Percentiles rank a stretch among this genome's conserved stretches.
Evolutionary conservation across 257 asterid species (phyloP).

Genomic region (Pogostemon cablin): DNA sequence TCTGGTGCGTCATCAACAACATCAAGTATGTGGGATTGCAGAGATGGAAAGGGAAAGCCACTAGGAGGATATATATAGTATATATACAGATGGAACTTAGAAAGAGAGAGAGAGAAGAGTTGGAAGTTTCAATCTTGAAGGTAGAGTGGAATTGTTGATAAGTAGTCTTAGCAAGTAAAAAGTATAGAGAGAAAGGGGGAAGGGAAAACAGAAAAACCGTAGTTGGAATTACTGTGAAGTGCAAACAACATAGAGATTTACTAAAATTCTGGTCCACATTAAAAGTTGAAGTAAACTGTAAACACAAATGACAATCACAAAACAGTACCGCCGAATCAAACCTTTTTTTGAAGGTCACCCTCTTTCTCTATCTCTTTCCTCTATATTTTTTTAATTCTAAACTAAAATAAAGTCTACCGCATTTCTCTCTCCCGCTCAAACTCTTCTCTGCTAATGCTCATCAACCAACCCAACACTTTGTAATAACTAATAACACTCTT

Average conservation of each 20-base stretch:
- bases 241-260: no score
- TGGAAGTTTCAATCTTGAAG: conserved; percentile 41
- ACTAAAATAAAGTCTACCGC: no score
- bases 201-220: background rate
- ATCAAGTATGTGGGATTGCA: conserved; percentile 31
- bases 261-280: background rate
- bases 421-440: no score
- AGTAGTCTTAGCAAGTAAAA: conserved; percentile 35
- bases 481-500: no score
- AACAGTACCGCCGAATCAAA: conserved; percentile 30
- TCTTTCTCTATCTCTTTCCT: conserved; percentile 15
- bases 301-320: background rate
- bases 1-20: conserved; percentile 28
- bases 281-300: conserved; percentile 5
- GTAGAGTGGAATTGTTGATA: conserved; percentile 52
- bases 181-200: background rate
- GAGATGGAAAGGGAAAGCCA: conserved; percentile 34
- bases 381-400: background rate
- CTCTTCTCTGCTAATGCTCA: no score
- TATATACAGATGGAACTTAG: background rate
- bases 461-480: no score
- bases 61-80: background rate
- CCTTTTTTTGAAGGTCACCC: conserved; percentile 40
- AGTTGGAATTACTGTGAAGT: no score
- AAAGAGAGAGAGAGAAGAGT: conserved; percentile 30